These are phyloP conservation scores for Sporisorium graminicola DNA, from an alignment of 1,284 basidiomycete genomes.

Conservation along the genomic window DNA sequence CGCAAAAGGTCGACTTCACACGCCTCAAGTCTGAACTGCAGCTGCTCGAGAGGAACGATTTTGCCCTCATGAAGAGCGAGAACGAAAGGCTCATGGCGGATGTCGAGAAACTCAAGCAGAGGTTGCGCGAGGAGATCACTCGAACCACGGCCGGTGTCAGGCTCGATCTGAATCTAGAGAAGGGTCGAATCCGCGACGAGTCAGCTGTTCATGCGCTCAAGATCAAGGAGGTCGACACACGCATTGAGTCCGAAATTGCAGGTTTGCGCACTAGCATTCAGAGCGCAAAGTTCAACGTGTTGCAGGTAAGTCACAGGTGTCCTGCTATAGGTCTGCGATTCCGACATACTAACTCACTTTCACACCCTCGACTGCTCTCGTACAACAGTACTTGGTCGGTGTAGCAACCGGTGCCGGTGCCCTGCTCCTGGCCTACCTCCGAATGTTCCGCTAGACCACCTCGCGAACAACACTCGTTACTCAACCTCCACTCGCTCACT, in stretches of 20 bases:
- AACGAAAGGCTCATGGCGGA: constrained; percentile 91
- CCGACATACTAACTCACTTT: not conserved
- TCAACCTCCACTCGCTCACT: not conserved
- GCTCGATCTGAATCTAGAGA: constrained; percentile 95
- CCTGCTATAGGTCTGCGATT: not conserved
- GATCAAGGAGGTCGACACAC: constrained; percentile 97
- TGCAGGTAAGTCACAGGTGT: constrained; percentile 49
- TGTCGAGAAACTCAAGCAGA: constrained; percentile 95
- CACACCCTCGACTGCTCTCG: not conserved
- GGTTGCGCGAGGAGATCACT: constrained; percentile 83
- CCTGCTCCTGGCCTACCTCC: constrained; percentile 84
- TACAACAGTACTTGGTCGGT: constrained; percentile 56
- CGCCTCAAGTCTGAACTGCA: constrained; percentile 96
- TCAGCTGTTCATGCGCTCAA: constrained; percentile 91
- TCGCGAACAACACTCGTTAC: not conserved
- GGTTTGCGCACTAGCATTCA: constrained; percentile 89
- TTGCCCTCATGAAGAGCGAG: constrained; percentile 93
- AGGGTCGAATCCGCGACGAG: constrained; percentile 93
- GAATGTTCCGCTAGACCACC: constrained; percentile 69
- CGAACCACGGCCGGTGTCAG: constrained; percentile 93
- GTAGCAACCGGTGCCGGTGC: constrained; percentile 87
- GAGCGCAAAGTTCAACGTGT: constrained; percentile 80
- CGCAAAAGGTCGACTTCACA: constrained; percentile 85
- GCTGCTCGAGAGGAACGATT: constrained; percentile 96
- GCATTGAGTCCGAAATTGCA: constrained; percentile 97